Evolutionary conservation across 2,329 filamentous ascomycete species (phyloP), one percentile per base, ranked within the genome.

Genomic region (Fusarium foetens): DNA sequence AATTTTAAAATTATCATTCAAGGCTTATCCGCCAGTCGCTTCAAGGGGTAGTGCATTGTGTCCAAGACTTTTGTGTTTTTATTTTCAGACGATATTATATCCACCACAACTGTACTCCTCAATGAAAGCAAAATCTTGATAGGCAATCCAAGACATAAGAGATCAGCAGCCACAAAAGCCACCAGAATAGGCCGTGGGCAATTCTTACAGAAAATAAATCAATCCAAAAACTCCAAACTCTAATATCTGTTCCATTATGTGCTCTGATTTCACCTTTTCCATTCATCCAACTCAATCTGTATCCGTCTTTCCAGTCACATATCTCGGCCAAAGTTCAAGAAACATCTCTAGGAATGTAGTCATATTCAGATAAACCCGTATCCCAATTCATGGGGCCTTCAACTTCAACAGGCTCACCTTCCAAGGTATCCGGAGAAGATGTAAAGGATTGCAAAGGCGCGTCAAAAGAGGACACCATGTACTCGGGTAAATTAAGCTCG

Each of bases 141-240:
- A 17, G 9, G 11, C 1, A n/a, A 23, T 33, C 11, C 8, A 11
- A 21, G 14, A n/a, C 19, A 17, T 33, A n/a, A 31, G 8, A 6
- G 11, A 49, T 49, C 16, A 16, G 23, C 21, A n/a, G 9, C 17
- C 17, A n/a, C 27, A 21, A n/a, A 14, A 3, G 11, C 14, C 0
- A n/a, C 4, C 5, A n/a, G 21, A 12, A 29, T n/a, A 2, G 16
- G 4, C 1, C 8, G 8, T 6, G 27, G 9, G 27, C 3, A 9
- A 12, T 8, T 17, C 45, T n/a, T 4, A n/a, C 2, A 29, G 45
- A 33, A 23, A 23, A 5, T 4, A 14, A 8, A 35, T 19, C 17
- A 21, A 11, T 11, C 3, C 2, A 12, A 23, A 11, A 10, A 8
- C 3, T 29, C 19, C 36, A 19, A 38, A 38, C 35, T 19, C 17